A percentile compares a stretch with the other conserved stretches of the same genome.
These are phyloP conservation scores for Candida vaughaniae DNA, from an alignment of 805 yeast species.

Conservation along the genomic window DNA sequence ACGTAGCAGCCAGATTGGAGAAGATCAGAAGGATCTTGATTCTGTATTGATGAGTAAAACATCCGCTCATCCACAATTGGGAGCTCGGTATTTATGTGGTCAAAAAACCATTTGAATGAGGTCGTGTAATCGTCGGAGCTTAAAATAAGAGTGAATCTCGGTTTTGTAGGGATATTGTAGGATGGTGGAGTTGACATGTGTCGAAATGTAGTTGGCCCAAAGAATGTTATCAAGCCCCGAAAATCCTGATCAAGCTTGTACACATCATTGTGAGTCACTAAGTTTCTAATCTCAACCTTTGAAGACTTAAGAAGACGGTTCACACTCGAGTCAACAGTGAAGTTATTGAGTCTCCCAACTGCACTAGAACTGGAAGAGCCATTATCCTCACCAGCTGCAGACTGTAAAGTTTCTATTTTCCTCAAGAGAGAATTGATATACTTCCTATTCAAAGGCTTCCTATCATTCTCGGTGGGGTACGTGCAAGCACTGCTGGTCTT, in stretches of 20 bases:
- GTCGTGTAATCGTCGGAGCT: not conserved
- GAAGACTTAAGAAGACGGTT: not conserved
- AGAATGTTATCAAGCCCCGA: not conserved
- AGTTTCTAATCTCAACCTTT: slow-evolving; percentile 1
- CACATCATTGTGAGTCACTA: not conserved
- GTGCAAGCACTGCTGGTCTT: not conserved
- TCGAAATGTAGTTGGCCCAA: slow-evolving; percentile 1
- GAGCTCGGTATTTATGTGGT: not conserved
- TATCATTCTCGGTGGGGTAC: not conserved
- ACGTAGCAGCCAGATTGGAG: not conserved
- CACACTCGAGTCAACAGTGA: not conserved
- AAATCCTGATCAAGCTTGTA: not conserved
- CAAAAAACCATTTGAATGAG: not conserved
- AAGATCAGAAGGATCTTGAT: not conserved
- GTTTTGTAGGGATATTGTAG: not conserved
- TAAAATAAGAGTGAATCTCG: not conserved
- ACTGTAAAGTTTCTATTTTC: not conserved
- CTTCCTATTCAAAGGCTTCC: not conserved
- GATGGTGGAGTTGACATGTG: slow-evolving; percentile 1
- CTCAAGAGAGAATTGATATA: not conserved
- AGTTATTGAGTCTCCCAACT: not conserved
- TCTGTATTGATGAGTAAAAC: not conserved
- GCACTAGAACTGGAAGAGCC: not conserved
- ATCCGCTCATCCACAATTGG: not conserved
- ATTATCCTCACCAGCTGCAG: not conserved